Conservation (phyloP, 148 eudicot species). For the Diospyros lotus region DNA sequence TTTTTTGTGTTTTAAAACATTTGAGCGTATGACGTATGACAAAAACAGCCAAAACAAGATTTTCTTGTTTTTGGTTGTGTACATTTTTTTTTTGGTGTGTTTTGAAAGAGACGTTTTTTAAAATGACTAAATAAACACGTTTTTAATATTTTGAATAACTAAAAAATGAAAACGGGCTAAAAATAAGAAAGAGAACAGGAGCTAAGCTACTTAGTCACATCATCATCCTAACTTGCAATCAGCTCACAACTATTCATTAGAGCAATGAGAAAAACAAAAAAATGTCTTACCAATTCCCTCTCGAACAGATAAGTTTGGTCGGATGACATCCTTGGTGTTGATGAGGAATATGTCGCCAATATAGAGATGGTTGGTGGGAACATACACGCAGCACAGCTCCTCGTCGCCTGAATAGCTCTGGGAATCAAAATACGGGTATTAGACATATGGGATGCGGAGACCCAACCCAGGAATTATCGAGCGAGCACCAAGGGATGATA, state of each 20-base stretch:
- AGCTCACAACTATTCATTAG: no score
- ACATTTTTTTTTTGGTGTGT: not conserved
- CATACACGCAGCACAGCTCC: slow-evolving; percentile 30
- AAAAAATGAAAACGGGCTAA: not conserved
- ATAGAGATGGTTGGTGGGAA: slow-evolving; percentile 33
- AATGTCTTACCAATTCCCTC: slow-evolving; percentile 30
- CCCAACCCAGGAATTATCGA: not conserved
- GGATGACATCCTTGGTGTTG: slow-evolving; percentile 24
- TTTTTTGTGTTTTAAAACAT: no score
- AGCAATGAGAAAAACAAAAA: not conserved
- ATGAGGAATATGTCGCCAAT: slow-evolving; percentile 32
- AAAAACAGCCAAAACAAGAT: no score
- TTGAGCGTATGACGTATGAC: no score
- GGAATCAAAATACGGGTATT: not conserved
- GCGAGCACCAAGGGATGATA: not conserved
- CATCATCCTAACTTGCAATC: no score
- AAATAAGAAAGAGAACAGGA: not conserved
- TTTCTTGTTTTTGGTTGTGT: no score
- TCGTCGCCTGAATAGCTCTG: slow-evolving; percentile 26
- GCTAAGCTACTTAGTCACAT: no score
- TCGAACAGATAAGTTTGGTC: slow-evolving; percentile 33
- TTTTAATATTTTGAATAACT: no score
- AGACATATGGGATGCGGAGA: not conserved
- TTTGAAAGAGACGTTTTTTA: no score
- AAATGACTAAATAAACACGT: no score